phyloP scores from a whole-genome alignment of 2,329 filamentous ascomycete species.

The Chrysoporthe deuterocubensis region DNA sequence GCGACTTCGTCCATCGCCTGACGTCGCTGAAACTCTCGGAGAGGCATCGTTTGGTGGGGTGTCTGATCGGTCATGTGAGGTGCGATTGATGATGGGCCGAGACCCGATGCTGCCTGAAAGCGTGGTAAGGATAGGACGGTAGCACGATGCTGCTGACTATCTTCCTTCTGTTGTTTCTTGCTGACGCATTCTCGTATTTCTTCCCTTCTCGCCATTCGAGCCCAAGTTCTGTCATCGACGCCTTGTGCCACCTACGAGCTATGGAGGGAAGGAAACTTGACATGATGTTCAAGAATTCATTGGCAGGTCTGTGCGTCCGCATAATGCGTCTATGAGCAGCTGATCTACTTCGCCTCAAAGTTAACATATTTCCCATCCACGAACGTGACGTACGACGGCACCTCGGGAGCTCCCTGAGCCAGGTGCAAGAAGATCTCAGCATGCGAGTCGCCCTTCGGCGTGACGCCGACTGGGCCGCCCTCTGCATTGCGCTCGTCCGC shows the following conservation, averaged over 20 bases:
- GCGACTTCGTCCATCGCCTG: neutral
- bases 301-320: neutral
- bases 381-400: conserved; percentile 21
- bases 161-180: neutral
- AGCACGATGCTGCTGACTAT: too few relatives aligned
- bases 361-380: conserved; percentile 12
- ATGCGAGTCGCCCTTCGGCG: conserved; percentile 6
- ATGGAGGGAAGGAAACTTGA: neutral
- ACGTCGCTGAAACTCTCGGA: conserved; percentile 2
- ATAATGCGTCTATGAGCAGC: neutral
- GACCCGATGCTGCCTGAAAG: neutral
- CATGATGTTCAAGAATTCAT: neutral
- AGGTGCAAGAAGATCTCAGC: conserved; percentile 17
- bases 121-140: neutral
- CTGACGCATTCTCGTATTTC: neutral
- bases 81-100: neutral
- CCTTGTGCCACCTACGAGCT: neutral
- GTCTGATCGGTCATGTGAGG: neutral
- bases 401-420: neutral
- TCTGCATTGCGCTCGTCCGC: conserved; percentile 24
- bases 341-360: neutral
- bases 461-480: neutral
- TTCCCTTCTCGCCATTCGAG: neutral
- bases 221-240: neutral
- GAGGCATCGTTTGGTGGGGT: neutral